Evolutionary conservation across 768 basidiomycete species (phyloP), one percentile per base, ranked within the genome.

Genomic region (Pleurotus giganteus): DNA sequence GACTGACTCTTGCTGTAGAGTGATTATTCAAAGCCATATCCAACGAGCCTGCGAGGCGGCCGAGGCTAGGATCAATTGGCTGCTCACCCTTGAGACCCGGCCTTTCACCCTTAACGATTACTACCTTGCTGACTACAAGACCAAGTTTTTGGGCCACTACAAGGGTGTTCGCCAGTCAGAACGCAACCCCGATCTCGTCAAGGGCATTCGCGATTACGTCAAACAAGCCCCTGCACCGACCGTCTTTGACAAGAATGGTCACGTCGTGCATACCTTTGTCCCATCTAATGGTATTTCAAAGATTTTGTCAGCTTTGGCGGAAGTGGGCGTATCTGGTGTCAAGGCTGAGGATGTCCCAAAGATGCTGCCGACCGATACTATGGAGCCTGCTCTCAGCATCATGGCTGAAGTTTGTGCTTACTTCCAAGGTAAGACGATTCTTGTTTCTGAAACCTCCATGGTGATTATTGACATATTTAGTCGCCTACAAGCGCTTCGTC

Each of bases 341-440:
- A 66, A 71, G 32, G 64, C 74, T 0, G 66, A 67, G 2, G 80
- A 84, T 51, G 58, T 88, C 0, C 59, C 75, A 0, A 82, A 74
- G 59, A 60, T 88, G 0, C 70, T 84, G 2, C 76, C 80, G 0
- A 54, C 71, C 0, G 84, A 87, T 56, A 68, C 68, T 2, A 77
- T 75, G 72, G 84, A 83, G 32, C 74, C 78, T 0, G 83, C 83
- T 0, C 59, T 89, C 15, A 60, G 67, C 3, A 86, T 89, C 60
- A 89, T 90, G 86, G 85, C 85, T 0, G 78, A 83, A 53, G 85
- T 88, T 1, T 74, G 85, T 4, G 87, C 84, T 0, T 89, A 89
- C 59, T 89, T 89, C 65, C 85, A 89, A 75, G 88, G 89, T 86
- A 61, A n/a, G n/a, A n/a, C 6, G 61, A 54, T n/a, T 27, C 42